Evolutionary conservation across 371 early-diverging fungal species (phyloP).

Genomic region (Apophysomyces variabilis): DNA sequence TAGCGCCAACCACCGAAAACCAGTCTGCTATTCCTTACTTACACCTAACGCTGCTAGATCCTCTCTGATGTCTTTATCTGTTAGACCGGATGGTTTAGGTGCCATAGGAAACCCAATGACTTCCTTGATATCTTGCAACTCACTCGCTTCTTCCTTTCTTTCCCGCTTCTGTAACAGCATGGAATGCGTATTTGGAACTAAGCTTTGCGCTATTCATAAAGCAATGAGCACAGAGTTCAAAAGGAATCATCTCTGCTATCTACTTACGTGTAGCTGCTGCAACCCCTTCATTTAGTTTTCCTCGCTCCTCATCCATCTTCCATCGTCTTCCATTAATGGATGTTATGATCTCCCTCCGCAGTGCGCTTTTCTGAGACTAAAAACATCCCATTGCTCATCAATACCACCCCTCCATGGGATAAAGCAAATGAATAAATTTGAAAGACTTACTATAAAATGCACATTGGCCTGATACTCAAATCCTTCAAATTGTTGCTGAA

Average conservation of each 20-base stretch:
- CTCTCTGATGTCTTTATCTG: conserved; percentile 46
- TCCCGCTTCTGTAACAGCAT: conserved; percentile 42
- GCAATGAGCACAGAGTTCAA: neutral
- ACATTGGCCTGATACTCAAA: conserved; percentile 61
- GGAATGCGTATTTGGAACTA: conserved; percentile 34
- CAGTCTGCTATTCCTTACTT: conserved; percentile 7
- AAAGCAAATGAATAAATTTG: neutral
- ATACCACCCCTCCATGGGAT: too few species aligned
- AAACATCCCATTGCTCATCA: neutral
- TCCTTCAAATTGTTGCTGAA: conserved; percentile 52
- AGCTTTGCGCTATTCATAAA: conserved; percentile 12
- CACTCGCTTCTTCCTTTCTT: conserved; percentile 46
- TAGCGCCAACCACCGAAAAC: conserved; percentile 1
- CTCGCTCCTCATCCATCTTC: conserved; percentile 35
- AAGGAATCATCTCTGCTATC: neutral
- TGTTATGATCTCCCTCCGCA: conserved; percentile 30
- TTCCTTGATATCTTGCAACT: conserved; percentile 49
- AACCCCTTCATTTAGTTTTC: conserved; percentile 26
- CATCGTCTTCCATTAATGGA: conserved; percentile 33
- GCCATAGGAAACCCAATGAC: conserved; percentile 53
- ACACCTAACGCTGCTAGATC: conserved; percentile 50
- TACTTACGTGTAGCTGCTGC: conserved; percentile 8
- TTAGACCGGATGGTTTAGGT: conserved; percentile 40
- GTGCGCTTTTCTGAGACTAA: conserved; percentile 45
- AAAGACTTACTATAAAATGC: conserved; percentile 48